Base-by-base conservation (phyloP, 768 basidiomycete genomes). In the Lentinus tigrinus region DNA sequence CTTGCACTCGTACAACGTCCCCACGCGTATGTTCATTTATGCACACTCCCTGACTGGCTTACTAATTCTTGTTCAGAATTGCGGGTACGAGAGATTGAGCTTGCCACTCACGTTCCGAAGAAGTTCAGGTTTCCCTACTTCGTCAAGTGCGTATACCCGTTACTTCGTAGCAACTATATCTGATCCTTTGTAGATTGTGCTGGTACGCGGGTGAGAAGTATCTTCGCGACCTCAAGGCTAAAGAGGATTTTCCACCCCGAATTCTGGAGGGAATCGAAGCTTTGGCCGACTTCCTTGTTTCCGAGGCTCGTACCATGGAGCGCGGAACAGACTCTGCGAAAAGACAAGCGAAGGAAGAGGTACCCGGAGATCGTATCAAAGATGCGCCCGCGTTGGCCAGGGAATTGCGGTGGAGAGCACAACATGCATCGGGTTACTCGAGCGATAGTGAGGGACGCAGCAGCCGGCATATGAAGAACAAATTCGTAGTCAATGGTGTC, bases 191-290 rank as follows among this genome's bases (percentile, higher is more conserved):
- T 60, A 95, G 92, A 72, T 78, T 96, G 19, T 92, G 90, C 63
- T 95, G 93, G 93, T 95, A 94, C 67, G 89, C 90, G 13, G 93
- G 85, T 2, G 91, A 95, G 64, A 88, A 86, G 65, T 89, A 88
- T 69, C 74, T 89, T 47, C 81, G 86, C 39, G 88, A 91, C 61
- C 73, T 96, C 34, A 88, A 84, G 69, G 74, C 78, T 34, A 76
- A 78, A 10, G 80, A 78, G 61, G 79, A 82, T 47, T 77, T 82
- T 48, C 63, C 78, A 6, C 63, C 73, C 10, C 85, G 93, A 37
- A 80, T 95, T 6, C 75, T 96, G 49, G 77, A 82, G 13, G 91
- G 91, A 9, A 74, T 97, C 14, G 75, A 82, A 44, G 78, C 82
- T 1, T 79, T 98, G 4, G 82, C 92, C 2, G 80, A 85, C 10